Base-by-base conservation (phyloP, 1,284 basidiomycete species). In the Rhodotorula sp. region DNA sequence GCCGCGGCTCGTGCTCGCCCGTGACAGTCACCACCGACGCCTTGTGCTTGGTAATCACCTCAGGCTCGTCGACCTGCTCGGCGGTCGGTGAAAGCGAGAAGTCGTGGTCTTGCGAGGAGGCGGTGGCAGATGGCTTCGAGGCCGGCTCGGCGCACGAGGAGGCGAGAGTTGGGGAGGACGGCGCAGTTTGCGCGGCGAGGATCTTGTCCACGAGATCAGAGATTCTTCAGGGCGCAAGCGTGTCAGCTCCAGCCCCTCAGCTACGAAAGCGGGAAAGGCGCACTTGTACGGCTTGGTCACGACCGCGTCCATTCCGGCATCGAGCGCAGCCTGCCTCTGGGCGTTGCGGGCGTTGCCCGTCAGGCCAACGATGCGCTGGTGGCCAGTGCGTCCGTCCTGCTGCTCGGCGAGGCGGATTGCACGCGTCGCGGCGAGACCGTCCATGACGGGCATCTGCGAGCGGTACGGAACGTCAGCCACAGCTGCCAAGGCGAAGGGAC, bases 221-320 rank as follows among this genome's bases (percentile, higher is more conserved):
- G 22, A 72, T 55, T 36, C 69, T 70, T 17, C 22, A n/a, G 57
- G 7, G 21, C 1, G 25, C 29, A n/a, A 37, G 9, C 6, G 15
- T 12, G 53, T 44, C 19, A 34, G 37, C 6, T 10, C 12, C 8
- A n/a, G n/a, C n/a, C n/a, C n/a, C 36, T n/a, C n/a, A n/a, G 7
- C 21, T 8, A 9, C 19, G 13, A 27, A n/a, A 2, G 50, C 2
- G 50, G 22, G 5, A 27, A 46, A 7, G 36, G 36, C 66, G 54
- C 55, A 72, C 71, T 71, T 69, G 69, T 71, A 74, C 27, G 72
- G 72, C 44, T 71, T 74, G 5, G 72, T 71, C 4, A 74, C 57
- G 53, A 74, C 64, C 6, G 61, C 58, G 27, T 75, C 73, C 65
- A 72, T 68, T 8, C 73, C 73, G 5, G 70, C 70, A 1, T 67